These are phyloP conservation scores for Melastoma candidum DNA, from an alignment of 441 rosid species.

Conservation along the genomic window DNA sequence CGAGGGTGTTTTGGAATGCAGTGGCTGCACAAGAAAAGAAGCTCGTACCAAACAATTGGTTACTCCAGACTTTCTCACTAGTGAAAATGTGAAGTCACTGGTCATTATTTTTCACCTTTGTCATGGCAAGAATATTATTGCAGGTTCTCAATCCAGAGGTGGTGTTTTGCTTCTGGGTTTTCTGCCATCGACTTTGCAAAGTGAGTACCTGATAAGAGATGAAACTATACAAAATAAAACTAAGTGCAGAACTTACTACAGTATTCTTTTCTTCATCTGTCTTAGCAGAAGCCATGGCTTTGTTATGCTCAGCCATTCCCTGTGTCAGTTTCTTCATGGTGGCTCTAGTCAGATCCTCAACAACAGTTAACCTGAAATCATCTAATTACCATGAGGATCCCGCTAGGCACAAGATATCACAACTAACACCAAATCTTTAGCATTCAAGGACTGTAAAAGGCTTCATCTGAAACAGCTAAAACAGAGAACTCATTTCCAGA, in stretches of 20 bases:
- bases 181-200: conserved; percentile 30
- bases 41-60: background rate
- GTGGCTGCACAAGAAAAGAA: conserved; percentile 36
- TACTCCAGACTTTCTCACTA: conserved; percentile 1
- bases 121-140: conserved; percentile 93
- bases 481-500: no score
- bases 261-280: conserved; percentile 76
- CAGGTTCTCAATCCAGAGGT: conserved; percentile 89
- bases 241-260: conserved; percentile 46
- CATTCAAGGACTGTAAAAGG: no score
- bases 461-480: no score
- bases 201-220: conserved; percentile 1
- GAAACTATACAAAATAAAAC: background rate
- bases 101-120: conserved; percentile 49
- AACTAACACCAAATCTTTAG: no score
- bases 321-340: conserved; percentile 91
- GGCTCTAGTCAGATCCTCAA: conserved; percentile 89
- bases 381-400: no score
- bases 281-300: conserved; percentile 90
- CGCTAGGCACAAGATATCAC: no score
- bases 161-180: conserved; percentile 76
- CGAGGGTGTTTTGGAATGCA: conserved; percentile 80
- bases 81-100: conserved; percentile 4
- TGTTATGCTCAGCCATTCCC: conserved; percentile 90
- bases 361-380: conserved; percentile 49